Evolutionary conservation across 805 yeast genomes (phyloP), one percentile per base, ranked within the genome.

Genomic region (Candida morakotiae): DNA sequence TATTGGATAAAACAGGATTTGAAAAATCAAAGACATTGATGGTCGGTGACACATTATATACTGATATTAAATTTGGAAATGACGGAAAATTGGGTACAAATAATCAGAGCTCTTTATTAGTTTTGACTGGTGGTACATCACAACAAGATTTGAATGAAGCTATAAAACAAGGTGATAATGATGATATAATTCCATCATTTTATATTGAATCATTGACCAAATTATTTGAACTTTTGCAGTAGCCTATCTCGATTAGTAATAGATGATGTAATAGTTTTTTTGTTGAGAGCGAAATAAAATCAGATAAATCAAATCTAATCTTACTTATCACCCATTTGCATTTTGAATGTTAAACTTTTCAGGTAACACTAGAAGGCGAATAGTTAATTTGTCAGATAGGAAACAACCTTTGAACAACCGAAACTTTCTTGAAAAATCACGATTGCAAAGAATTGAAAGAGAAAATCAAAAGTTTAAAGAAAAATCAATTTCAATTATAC

Each of bases 381-480:
- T 73, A 37, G 75, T 83, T 43, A 84, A 91, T 64, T 69, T 77
- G 47, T 73, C 91, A 51, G 63, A 82, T 55, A 39, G 38, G 19
- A 34, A 40, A 8, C 37, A 43, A 8, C 58, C 49, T 51, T 50
- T 57, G 36, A 37, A 60, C 43, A 32, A 28, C 11, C 35, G 37
- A 22, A 56, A 71, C 47, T 66, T 72, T 35, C 59, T 91, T n/a
- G 75, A 73, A 40, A 78, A 75, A 45, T 80, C 95, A 3, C 76
- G 77, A 46, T 62, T 62, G 27, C 87, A 85, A 43, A 68, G 97
- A 27, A 71, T 68, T 40, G 72, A 71, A 41, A 71, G 97, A 40
- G 88, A 84, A 40, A 55, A 62, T 22, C 71, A 63, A 11, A 68
- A 85, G 16, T 49, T 55, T 10, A 72, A 69, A 34, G 74, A 70